phyloP scores from a whole-genome alignment of 352 stramenopile species.

The Saprolegnia diclina region DNA sequence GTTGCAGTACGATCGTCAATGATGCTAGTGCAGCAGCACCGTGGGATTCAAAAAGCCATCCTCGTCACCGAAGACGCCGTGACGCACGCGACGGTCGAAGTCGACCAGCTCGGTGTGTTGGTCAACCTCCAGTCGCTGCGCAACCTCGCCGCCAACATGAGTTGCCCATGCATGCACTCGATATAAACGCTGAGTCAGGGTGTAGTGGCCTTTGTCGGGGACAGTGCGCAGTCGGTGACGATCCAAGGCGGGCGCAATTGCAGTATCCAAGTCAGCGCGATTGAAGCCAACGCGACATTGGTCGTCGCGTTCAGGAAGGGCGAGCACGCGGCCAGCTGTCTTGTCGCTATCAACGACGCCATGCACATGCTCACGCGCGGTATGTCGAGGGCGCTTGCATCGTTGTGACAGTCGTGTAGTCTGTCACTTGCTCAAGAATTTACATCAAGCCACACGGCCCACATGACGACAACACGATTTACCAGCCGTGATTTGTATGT shows the following conservation, averaged over 20 bases:
- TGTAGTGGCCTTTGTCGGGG: constrained; percentile 74
- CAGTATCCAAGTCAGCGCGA: constrained; percentile 81
- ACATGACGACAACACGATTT: too few species aligned
- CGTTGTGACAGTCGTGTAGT: background rate
- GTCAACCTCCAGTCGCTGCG: constrained; percentile 86
- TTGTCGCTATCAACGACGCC: constrained; percentile 72
- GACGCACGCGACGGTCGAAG: constrained; percentile 74
- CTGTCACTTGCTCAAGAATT: background rate
- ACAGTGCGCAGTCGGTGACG: constrained; percentile 80
- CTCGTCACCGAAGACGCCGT: constrained; percentile 83
- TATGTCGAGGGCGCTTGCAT: constrained; percentile 41
- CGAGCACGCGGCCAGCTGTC: constrained; percentile 52
- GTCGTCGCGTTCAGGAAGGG: constrained; percentile 86
- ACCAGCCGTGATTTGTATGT: too few species aligned
- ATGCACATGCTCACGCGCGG: constrained; percentile 69
- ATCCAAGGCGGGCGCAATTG: constrained; percentile 80
- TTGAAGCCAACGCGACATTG: constrained; percentile 62
- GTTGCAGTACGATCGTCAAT: too few species aligned
- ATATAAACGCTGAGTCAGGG: background rate
- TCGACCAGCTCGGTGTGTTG: constrained; percentile 87
- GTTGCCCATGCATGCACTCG: constrained; percentile 36
- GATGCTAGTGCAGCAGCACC: constrained; percentile 82
- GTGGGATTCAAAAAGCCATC: constrained; percentile 83
- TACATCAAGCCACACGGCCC: background rate
- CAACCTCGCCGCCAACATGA: constrained; percentile 81